Conservation (phyloP, 116 monocot species). For the Phalaenopsis hybrid region DNA sequence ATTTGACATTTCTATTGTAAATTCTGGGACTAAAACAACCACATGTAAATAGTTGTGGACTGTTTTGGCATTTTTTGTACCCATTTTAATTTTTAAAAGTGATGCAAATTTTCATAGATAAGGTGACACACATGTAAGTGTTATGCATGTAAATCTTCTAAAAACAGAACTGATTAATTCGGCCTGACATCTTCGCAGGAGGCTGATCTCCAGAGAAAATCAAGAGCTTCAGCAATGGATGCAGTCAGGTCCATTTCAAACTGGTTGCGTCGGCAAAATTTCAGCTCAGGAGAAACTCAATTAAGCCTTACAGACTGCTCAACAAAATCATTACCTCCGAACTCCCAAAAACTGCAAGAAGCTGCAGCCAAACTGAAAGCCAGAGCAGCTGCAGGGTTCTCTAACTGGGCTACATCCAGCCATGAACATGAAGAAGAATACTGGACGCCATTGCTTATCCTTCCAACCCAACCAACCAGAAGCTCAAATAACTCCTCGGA, state of each 20-base stretch:
- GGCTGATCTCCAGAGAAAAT: slow-evolving; percentile 22
- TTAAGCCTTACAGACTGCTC: slow-evolving; percentile 4
- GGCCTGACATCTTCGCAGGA: slow-evolving; percentile 11
- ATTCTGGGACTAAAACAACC: too few species aligned
- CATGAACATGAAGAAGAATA: not conserved
- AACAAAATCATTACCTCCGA: not conserved
- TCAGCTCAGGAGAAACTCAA: slow-evolving; percentile 7
- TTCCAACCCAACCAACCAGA: not conserved
- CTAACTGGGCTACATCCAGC: not conserved
- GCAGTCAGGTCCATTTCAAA: slow-evolving; percentile 65
- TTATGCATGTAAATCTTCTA: too few species aligned
- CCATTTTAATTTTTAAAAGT: too few species aligned
- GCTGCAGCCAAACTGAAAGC: not conserved
- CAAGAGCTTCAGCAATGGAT: slow-evolving; percentile 45
- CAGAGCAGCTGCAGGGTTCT: not conserved
- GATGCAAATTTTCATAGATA: too few species aligned
- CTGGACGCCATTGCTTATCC: not conserved
- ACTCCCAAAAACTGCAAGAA: not conserved
- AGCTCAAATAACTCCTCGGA: not conserved
- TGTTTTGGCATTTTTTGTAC: too few species aligned
- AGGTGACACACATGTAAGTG: too few species aligned
- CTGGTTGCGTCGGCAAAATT: slow-evolving; percentile 60
- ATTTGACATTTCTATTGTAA: too few species aligned
- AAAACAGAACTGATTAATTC: not conserved
- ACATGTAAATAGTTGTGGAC: too few species aligned